Evolutionary conservation across 495 filamentous ascomycete species (phyloP).

Genomic region (Baudoinia panamericana): DNA sequence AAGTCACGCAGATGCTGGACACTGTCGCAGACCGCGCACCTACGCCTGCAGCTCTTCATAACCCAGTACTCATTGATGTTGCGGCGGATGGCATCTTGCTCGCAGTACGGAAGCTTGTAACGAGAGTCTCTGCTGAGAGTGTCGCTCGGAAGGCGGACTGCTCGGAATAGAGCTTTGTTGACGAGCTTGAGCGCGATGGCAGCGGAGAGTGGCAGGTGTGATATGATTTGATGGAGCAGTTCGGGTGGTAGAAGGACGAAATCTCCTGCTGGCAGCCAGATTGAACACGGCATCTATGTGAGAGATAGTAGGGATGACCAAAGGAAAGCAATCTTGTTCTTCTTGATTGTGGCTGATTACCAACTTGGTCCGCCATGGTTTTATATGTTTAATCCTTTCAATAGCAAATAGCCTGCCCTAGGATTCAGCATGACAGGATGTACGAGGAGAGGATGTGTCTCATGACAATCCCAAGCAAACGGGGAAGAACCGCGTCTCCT

Average conservation of each 20-base stretch:
- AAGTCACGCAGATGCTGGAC: neutral
- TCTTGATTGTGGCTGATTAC: too few relatives aligned
- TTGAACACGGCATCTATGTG: too few relatives aligned
- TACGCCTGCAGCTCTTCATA: neutral
- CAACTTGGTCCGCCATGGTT: too few relatives aligned
- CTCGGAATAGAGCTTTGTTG: neutral
- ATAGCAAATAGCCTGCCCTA: too few relatives aligned
- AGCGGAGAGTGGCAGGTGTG: conserved; percentile 5
- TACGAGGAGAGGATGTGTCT: too few relatives aligned
- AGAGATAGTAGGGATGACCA: too few relatives aligned
- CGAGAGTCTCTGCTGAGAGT: neutral
- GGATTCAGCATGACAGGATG: too few relatives aligned
- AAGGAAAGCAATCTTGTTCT: too few relatives aligned
- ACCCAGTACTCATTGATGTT: neutral
- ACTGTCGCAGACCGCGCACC: neutral
- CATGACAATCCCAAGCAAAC: too few relatives aligned
- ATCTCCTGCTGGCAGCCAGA: too few relatives aligned
- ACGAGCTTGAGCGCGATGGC: conserved; percentile 3
- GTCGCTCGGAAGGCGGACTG: neutral
- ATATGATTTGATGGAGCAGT: neutral
- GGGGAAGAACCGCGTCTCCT: too few relatives aligned
- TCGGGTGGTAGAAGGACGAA: conserved; percentile 13
- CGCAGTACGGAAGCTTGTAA: neutral
- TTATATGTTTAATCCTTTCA: too few relatives aligned
- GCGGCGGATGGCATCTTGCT: neutral